phyloP scores from a whole-genome alignment of 2,329 filamentous ascomycete genomes.

The Helminthosporium solani region DNA sequence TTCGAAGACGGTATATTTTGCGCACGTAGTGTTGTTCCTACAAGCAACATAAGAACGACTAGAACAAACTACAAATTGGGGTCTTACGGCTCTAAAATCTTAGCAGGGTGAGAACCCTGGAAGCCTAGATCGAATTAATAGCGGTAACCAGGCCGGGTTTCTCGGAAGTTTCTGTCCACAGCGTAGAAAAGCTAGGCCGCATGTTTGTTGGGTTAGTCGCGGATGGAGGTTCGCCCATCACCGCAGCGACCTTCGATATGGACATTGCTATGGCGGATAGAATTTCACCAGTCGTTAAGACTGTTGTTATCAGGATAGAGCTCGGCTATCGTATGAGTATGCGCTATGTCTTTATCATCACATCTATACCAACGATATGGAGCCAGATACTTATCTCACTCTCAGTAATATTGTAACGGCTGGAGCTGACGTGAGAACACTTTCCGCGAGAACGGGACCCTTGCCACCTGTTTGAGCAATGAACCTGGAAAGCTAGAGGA shows the following conservation, averaged over 20 bases:
- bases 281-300: too few species aligned
- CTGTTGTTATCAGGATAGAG: too few species aligned
- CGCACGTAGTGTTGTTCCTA: background rate
- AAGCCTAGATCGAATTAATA: background rate
- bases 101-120: background rate
- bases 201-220: too few species aligned
- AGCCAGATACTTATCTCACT: background rate
- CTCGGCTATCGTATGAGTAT: too few species aligned
- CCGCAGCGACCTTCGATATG: too few species aligned
- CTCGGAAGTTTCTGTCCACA: too few species aligned
- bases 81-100: background rate
- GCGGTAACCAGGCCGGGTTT: too few species aligned
- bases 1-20: background rate
- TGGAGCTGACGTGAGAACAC: background rate
- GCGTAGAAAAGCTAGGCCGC: too few species aligned
- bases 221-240: too few species aligned
- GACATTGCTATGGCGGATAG: too few species aligned
- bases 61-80: background rate
- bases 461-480: background rate
- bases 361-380: too few species aligned
- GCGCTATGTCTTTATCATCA: too few species aligned
- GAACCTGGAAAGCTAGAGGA: background rate
- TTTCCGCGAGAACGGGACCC: background rate
- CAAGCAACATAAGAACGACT: background rate
- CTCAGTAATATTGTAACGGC: background rate